Conservation (phyloP, 192 early-diverging fungal genomes). For the Cetraspora pellucida region DNA sequence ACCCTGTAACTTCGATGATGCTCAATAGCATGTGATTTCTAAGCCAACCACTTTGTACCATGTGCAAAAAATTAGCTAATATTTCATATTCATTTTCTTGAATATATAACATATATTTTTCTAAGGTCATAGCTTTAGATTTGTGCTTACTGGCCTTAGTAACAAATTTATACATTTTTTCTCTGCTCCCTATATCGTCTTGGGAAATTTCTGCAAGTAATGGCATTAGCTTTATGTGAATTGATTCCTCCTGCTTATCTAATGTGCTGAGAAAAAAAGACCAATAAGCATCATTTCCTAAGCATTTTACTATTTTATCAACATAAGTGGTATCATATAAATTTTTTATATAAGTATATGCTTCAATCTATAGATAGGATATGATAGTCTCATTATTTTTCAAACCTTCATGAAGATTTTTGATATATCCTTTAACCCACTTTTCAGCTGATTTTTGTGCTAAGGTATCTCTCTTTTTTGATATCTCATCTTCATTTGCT, state of each 20-base stretch:
- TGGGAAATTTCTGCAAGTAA: conserved; percentile 4
- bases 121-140: not conserved
- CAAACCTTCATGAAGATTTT: not conserved
- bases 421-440: conserved; percentile 12
- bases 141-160: not conserved
- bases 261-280: not conserved
- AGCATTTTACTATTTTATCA: not conserved
- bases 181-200: not conserved
- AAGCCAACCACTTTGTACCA: not conserved
- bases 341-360: not conserved
- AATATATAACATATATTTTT: conserved; percentile 25
- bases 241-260: conserved; percentile 8
- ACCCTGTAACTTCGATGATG: not conserved
- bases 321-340: not conserved
- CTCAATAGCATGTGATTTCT: too few relatives aligned
- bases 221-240: not conserved
- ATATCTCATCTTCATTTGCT: not conserved
- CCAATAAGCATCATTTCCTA: not conserved
- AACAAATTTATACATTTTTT: conserved; percentile 17
- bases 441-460: conserved; percentile 21
- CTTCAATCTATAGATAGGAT: conserved; percentile 1
- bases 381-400: conserved; percentile 25
- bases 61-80: conserved; percentile 14
- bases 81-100: not conserved
- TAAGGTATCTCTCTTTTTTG: not conserved